Base-by-base conservation (phyloP, 75 land plant species). In the Isoetes taiwanensis region DNA sequence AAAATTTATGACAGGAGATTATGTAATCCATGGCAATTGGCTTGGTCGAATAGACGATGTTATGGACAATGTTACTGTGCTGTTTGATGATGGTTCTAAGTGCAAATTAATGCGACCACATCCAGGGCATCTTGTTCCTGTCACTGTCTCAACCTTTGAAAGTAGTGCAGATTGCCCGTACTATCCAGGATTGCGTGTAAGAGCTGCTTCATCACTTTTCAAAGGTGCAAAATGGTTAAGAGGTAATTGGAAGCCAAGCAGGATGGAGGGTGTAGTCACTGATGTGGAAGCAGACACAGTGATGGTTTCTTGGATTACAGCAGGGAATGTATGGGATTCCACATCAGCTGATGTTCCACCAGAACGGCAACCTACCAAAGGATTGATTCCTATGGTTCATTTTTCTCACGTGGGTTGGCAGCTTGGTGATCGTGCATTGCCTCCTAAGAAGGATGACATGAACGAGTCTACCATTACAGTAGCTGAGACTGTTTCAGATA, bases 41-140 rank as follows among this genome's bases (percentile, higher is more conserved):
- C 67, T 94, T 25, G 99, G 99, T 40, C 81, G 99, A 56, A 68
- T 94, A n/a, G 96, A 88, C 56, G 96, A 94, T 43, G 80, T 94
- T 20, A 41, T 72, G 10, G 99, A 88, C 65, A 84, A 94, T 59
- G 99, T 94, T 26, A 84, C 81, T 14, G 99, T 94, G 25, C 34
- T 80, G 33, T 84, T 94, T 60, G 96, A 81, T 64, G 99, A 94
- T 76, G 99, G 99, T 21, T 74, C 90, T 28, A 67, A 69, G 10
- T 94, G 99, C 69, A 87, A 84, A 75, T 85, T 94, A 4, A 29
- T 67, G 46, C 76, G 63, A 52, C 83, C 95, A 28, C 83, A 93
- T 10, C 89, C 98, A 38, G 60, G 61, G 35, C 78, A 70, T 2
- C 85, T 93, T 20, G 66, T 64, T 52, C 89, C 98, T 25, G 59